phyloP scores from a whole-genome alignment of 176 grass and related monocot species.

The Carex cristatella region DNA sequence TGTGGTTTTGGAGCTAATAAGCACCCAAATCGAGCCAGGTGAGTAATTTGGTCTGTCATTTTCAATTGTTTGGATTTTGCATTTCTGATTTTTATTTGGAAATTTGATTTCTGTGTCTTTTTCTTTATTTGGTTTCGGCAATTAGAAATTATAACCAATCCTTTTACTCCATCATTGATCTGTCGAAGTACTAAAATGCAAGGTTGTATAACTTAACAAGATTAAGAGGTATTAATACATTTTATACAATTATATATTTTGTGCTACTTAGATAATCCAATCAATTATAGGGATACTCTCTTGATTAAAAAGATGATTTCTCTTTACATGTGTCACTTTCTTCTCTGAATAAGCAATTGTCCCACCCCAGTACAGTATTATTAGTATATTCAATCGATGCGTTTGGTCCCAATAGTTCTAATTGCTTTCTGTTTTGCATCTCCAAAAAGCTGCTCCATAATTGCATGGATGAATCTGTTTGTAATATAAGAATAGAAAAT shows the following conservation, averaged over 20 bases:
- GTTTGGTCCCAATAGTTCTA: constrained; percentile 29
- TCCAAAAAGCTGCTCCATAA: constrained; percentile 14
- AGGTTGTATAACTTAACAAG: constrained; percentile 15
- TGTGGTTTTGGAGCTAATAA: constrained; percentile 85
- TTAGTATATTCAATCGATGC: constrained; percentile 21
- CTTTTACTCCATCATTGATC: not conserved
- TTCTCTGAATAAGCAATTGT: constrained; percentile 19
- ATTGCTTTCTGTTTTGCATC: constrained; percentile 9
- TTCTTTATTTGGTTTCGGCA: constrained; percentile 16
- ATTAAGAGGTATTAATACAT: not conserved
- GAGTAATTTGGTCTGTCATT: constrained; percentile 17
- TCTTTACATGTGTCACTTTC: not conserved
- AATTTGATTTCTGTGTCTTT: not conserved
- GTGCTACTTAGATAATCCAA: not conserved
- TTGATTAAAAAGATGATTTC: not conserved
- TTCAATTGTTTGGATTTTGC: not conserved
- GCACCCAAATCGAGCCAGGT: constrained; percentile 84
- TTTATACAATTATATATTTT: not conserved
- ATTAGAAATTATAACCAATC: constrained; percentile 12
- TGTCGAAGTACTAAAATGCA: not conserved
- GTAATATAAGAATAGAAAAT: no score
- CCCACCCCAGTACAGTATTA: not conserved
- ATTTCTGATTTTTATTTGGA: not conserved
- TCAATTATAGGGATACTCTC: not conserved
- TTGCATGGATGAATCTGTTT: not conserved